Evolutionary conservation across 306 rosid genomes (phyloP).

Genomic region (Nissolia schottii): DNA sequence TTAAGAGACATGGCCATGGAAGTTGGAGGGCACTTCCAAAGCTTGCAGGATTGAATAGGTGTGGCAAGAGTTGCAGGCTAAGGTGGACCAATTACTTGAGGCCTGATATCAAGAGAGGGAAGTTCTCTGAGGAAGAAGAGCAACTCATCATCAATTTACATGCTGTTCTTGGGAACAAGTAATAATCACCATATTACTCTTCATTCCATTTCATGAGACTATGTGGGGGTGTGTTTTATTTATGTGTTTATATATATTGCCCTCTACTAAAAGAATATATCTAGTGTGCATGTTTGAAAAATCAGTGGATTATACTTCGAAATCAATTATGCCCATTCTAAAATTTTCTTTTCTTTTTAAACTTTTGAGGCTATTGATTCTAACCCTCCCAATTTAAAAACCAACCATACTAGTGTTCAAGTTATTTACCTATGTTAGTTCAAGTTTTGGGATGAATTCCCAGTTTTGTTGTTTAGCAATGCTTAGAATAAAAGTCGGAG

Average conservation of each 20-base stretch:
- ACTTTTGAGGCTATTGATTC: too few species aligned
- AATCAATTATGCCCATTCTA: too few species aligned
- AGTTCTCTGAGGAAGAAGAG: slow-evolving; percentile 57
- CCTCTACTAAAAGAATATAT: neutral
- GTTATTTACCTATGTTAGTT: neutral
- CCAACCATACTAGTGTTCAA: too few species aligned
- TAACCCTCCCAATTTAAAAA: too few species aligned
- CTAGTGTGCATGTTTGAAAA: too few species aligned
- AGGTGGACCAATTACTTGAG: slow-evolving; percentile 79
- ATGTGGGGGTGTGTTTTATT: neutral
- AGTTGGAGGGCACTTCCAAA: slow-evolving; percentile 81
- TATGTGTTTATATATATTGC: neutral
- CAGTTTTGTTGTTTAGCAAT: too few species aligned
- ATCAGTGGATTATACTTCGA: too few species aligned
- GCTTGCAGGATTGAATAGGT: slow-evolving; percentile 76
- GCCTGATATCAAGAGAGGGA: slow-evolving; percentile 81
- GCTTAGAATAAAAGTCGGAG: too few species aligned
- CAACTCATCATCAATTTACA: slow-evolving; percentile 60
- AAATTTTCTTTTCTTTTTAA: too few species aligned
- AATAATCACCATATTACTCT: slow-evolving; percentile 27
- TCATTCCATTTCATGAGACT: neutral
- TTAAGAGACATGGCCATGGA: slow-evolving; percentile 63
- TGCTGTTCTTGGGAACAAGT: slow-evolving; percentile 73
- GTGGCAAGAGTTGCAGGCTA: slow-evolving; percentile 76
- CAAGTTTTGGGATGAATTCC: neutral